Conservation (phyloP, 306 rosid genomes). For the Vigna unguiculata region DNA sequence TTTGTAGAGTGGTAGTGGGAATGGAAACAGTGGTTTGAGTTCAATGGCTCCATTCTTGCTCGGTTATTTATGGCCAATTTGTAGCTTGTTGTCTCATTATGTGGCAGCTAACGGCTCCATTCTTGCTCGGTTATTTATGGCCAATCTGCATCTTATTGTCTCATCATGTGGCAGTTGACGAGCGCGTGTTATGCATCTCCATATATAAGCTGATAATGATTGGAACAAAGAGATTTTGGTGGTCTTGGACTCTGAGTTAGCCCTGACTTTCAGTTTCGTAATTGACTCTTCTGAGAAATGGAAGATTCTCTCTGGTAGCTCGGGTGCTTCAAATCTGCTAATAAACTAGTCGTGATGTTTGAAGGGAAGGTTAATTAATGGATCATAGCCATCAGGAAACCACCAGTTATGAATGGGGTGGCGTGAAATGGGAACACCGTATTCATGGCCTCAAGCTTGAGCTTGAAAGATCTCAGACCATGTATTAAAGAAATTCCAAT, state of each 20-base stretch:
- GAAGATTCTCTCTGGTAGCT: slow-evolving; percentile 58
- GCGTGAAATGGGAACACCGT: slow-evolving; percentile 25
- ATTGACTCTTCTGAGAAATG: slow-evolving; percentile 58
- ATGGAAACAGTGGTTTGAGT: too few relatives aligned
- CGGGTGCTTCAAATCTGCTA: slow-evolving; percentile 49
- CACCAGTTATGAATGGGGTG: slow-evolving; percentile 56
- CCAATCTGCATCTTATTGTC: slow-evolving; percentile 46
- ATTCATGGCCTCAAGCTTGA: slow-evolving; percentile 20
- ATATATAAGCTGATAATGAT: slow-evolving; percentile 59
- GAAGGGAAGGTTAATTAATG: slow-evolving; percentile 52
- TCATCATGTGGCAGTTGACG: slow-evolving; percentile 21
- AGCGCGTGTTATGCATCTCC: slow-evolving; percentile 60
- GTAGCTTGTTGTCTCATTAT: slow-evolving; percentile 44
- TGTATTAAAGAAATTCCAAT: slow-evolving; percentile 60
- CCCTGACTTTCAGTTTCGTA: slow-evolving; percentile 61
- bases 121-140: slow-evolving; percentile 50
- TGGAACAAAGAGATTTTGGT: slow-evolving; percentile 57
- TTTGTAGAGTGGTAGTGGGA: too few relatives aligned
- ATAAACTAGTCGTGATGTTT: slow-evolving; percentile 49
- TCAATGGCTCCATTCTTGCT: slow-evolving; percentile 60
- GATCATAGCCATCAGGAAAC: slow-evolving; percentile 55
- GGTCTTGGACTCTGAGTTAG: slow-evolving; percentile 49
- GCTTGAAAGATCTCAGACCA: slow-evolving; percentile 64
- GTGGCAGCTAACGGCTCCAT: slow-evolving; percentile 37
- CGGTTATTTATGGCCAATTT: slow-evolving; percentile 46